Evolutionary conservation across 805 yeast genomes (phyloP).

Genomic region (Metschnikowia henanensis): DNA sequence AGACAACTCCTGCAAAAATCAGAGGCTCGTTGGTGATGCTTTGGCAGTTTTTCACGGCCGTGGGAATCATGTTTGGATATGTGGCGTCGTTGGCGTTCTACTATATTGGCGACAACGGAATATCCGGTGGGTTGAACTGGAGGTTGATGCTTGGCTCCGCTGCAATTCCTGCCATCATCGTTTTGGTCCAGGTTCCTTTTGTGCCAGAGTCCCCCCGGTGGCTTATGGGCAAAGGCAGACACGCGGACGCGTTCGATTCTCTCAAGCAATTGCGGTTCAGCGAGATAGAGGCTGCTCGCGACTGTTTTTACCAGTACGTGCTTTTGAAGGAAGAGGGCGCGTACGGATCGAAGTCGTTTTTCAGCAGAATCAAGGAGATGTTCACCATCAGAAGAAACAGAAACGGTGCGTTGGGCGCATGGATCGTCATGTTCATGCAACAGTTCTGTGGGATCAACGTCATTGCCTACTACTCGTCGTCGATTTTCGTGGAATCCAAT

Average conservation of each 20-base stretch:
- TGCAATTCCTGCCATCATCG: slow-evolving; percentile 55
- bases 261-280: slow-evolving; percentile 46
- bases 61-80: slow-evolving; percentile 69
- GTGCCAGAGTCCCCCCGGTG: slow-evolving; percentile 75
- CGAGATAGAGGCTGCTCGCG: slow-evolving; percentile 61
- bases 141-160: slow-evolving; percentile 67
- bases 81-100: slow-evolving; percentile 60
- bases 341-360: slow-evolving; percentile 44
- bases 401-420: slow-evolving; percentile 78
- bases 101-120: slow-evolving; percentile 47
- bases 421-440: slow-evolving; percentile 86
- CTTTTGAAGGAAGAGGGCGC: slow-evolving; percentile 62
- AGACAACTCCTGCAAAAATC: slow-evolving; percentile 43
- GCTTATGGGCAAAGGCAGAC: slow-evolving; percentile 55
- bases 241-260: slow-evolving; percentile 50
- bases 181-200: slow-evolving; percentile 48
- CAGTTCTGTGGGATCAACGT: slow-evolving; percentile 91
- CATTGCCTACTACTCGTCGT: slow-evolving; percentile 81
- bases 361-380: slow-evolving; percentile 52
- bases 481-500: slow-evolving; percentile 69
- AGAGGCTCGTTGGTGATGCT: slow-evolving; percentile 68
- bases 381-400: slow-evolving; percentile 77
- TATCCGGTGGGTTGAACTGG: slow-evolving; percentile 52
- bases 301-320: slow-evolving; percentile 57
- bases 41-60: slow-evolving; percentile 78